phyloP scores from a whole-genome alignment of 73 alveolate species.

The Stentor roeselii region DNA sequence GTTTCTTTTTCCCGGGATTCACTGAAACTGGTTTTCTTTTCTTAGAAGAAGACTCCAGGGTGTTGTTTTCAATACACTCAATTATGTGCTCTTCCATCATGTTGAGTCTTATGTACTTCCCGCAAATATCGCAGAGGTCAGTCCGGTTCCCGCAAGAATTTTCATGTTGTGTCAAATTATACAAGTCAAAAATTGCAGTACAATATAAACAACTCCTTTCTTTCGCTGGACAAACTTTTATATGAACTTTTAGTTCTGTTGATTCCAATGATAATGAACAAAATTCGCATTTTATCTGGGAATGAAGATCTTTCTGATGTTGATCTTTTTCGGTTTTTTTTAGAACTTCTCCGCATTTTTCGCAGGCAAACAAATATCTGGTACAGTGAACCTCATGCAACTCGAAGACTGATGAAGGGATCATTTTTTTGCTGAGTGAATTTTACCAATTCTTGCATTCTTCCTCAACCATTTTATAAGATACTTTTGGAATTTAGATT shows the following conservation, averaged over 20 bases:
- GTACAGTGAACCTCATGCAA: constrained; percentile 20
- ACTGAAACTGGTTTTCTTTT: not conserved
- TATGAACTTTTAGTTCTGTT: not conserved
- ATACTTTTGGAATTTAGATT: too few species aligned
- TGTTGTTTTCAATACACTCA: not conserved
- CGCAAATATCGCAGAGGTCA: not conserved
- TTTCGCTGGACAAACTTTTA: not conserved
- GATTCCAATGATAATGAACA: not conserved
- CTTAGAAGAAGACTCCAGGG: not conserved
- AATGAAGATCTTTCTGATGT: not conserved
- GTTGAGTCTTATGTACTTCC: not conserved
- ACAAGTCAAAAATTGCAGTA: not conserved
- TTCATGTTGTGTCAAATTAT: not conserved
- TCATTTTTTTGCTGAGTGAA: not conserved
- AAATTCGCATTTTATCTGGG: not conserved
- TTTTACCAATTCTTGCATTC: constrained; percentile 12
- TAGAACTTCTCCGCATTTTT: not conserved
- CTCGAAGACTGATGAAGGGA: not conserved
- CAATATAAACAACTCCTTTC: not conserved
- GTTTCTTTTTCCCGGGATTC: not conserved
- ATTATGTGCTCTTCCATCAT: not conserved
- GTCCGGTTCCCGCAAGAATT: constrained; percentile 14
- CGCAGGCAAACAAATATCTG: not conserved
- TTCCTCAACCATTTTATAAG: too few species aligned
- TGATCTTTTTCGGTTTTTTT: not conserved